These are phyloP conservation scores for Knoxia roxburghii DNA, from an alignment of 257 asterid genomes.

Conservation along the genomic window DNA sequence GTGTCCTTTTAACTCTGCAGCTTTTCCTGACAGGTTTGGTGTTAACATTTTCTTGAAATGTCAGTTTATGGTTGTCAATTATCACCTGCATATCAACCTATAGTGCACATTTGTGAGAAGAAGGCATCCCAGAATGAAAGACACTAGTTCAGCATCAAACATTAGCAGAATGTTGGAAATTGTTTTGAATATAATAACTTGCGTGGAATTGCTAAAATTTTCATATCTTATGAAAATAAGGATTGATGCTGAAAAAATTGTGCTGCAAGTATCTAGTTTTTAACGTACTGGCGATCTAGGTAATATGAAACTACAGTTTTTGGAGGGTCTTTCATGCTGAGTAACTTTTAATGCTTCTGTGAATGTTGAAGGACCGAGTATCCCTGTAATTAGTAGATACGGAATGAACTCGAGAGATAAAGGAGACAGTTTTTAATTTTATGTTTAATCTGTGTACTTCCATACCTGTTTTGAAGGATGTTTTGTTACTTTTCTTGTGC, in stretches of 20 bases:
- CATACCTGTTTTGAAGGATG: not conserved
- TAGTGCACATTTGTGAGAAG: not conserved
- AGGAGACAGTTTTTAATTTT: not conserved
- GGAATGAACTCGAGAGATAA: not conserved
- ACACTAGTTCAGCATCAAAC: not conserved
- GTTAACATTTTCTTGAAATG: not conserved
- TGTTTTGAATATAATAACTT: not conserved
- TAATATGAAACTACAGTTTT: not conserved
- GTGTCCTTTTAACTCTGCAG: conserved; percentile 99
- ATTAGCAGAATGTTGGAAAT: not conserved
- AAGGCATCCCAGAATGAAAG: not conserved
- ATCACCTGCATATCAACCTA: conserved; percentile 1
- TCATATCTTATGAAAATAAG: not conserved
- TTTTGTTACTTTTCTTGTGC: not conserved
- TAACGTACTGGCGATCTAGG: not conserved
- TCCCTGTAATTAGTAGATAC: not conserved
- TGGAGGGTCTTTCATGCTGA: not conserved
- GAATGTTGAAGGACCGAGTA: not conserved
- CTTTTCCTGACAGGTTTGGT: conserved; percentile 91
- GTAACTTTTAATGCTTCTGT: not conserved
- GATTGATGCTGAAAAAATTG: not conserved
- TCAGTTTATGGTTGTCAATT: conserved; percentile 1
- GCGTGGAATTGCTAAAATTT: not conserved
- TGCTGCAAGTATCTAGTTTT: not conserved
- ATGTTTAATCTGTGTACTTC: not conserved